Conservation (phyloP, 768 basidiomycete genomes). For the Brasilioporus rufonigricans region DNA sequence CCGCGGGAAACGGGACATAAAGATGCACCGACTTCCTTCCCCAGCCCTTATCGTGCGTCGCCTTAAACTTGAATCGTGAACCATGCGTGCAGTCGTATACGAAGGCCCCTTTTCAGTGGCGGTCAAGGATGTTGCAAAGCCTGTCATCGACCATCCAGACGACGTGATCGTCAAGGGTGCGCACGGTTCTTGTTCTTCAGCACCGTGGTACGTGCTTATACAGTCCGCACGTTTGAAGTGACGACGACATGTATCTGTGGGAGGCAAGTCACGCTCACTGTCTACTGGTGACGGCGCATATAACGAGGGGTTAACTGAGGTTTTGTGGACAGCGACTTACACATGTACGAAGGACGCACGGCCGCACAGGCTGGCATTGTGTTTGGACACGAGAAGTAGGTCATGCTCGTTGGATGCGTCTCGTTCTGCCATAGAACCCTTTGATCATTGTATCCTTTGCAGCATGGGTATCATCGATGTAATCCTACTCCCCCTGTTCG, state of each 20-base stretch:
- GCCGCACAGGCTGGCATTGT: not conserved
- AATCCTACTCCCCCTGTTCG: not conserved
- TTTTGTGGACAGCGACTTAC: not conserved
- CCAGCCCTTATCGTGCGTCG: too few species aligned
- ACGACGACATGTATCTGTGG: slow-evolving; percentile 9
- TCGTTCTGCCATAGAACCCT: too few species aligned
- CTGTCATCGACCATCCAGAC: slow-evolving; percentile 4
- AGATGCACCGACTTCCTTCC: too few species aligned
- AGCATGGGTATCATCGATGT: slow-evolving; percentile 5
- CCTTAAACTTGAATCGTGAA: too few species aligned
- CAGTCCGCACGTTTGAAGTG: not conserved
- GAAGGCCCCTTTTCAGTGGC: slow-evolving; percentile 3
- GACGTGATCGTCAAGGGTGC: slow-evolving; percentile 4
- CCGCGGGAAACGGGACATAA: too few species aligned
- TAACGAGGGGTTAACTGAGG: not conserved
- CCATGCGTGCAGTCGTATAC: not conserved
- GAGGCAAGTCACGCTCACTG: not conserved
- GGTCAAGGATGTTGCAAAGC: too few species aligned
- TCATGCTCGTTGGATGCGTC: not conserved
- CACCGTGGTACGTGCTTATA: not conserved
- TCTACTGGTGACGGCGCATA: too few species aligned
- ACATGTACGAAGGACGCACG: not conserved
- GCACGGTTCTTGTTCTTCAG: too few species aligned
- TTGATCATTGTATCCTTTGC: not conserved
- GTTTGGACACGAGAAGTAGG: slow-evolving; percentile 7